Percentiles rank a stretch among this genome's conserved stretches.
These are phyloP conservation scores for Choiromyces venosus DNA, from an alignment of 495 filamentous ascomycete genomes.

Conservation along the genomic window DNA sequence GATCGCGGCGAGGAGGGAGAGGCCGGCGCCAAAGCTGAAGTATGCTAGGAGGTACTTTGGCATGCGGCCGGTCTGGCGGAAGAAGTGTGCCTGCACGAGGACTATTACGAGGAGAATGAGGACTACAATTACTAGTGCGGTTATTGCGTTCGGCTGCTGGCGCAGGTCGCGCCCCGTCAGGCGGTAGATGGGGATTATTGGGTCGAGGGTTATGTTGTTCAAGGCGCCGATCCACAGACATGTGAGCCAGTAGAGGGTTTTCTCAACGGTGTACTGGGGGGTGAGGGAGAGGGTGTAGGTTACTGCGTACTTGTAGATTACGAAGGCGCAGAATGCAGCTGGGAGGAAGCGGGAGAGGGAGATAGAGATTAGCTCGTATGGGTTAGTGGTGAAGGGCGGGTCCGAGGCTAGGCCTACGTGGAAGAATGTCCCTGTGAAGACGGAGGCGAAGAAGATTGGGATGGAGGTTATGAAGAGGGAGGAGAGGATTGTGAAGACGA, in stretches of 20 bases:
- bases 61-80: slow-evolving; percentile 67
- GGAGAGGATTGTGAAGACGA: slow-evolving; percentile 59
- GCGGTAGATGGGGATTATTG: slow-evolving; percentile 71
- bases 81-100: slow-evolving; percentile 65
- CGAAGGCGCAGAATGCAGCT: slow-evolving; percentile 66
- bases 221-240: slow-evolving; percentile 72
- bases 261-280: slow-evolving; percentile 62
- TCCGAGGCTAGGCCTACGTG: slow-evolving; percentile 76
- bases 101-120: slow-evolving; percentile 56
- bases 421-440: slow-evolving; percentile 67
- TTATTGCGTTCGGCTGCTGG: slow-evolving; percentile 69
- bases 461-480: slow-evolving; percentile 66
- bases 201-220: slow-evolving; percentile 76
- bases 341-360: slow-evolving; percentile 70
- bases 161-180: slow-evolving; percentile 70
- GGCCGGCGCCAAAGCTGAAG: slow-evolving; percentile 50
- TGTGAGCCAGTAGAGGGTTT: slow-evolving; percentile 68
- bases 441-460: slow-evolving; percentile 63
- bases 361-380: slow-evolving; percentile 58
- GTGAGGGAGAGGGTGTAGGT: slow-evolving; percentile 38
- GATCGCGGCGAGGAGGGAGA: slow-evolving; percentile 60
- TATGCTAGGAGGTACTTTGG: slow-evolving; percentile 70
- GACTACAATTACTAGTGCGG: slow-evolving; percentile 64
- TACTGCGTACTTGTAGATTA: slow-evolving; percentile 66
- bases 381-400: slow-evolving; percentile 54